These are phyloP conservation scores for Rhizophagus prolifer DNA, from an alignment of 192 early-diverging fungal species.

Conservation along the genomic window DNA sequence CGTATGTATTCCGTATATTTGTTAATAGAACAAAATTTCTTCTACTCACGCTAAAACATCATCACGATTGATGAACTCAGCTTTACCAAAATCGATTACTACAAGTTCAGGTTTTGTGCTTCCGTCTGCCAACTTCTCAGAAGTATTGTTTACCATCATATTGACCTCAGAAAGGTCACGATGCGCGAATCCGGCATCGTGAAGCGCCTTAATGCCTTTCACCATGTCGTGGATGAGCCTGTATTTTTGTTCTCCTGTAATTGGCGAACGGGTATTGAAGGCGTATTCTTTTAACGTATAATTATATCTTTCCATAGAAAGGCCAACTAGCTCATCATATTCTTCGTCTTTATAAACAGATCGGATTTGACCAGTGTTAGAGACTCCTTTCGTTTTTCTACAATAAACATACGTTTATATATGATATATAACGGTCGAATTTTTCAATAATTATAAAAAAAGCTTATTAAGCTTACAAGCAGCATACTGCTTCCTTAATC, in stretches of 20 bases:
- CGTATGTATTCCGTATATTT: neutral
- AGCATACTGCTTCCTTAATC: slow-evolving; percentile 57
- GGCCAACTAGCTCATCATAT: slow-evolving; percentile 53
- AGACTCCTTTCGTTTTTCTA: slow-evolving; percentile 44
- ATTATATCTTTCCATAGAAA: slow-evolving; percentile 60
- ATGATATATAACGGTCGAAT: neutral
- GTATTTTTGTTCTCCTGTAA: slow-evolving; percentile 56
- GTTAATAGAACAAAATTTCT: slow-evolving; percentile 19
- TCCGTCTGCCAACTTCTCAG: slow-evolving; percentile 46
- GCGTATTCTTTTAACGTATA: slow-evolving; percentile 57
- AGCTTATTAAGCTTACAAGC: slow-evolving; percentile 43
- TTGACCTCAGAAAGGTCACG: slow-evolving; percentile 61
- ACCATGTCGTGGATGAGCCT: slow-evolving; percentile 53
- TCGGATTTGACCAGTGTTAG: slow-evolving; percentile 55
- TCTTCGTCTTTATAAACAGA: slow-evolving; percentile 51
- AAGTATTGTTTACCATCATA: slow-evolving; percentile 55
- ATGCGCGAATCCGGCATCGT: slow-evolving; percentile 55
- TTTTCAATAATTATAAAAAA: neutral
- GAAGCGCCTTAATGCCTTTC: slow-evolving; percentile 50
- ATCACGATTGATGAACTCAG: slow-evolving; percentile 48
- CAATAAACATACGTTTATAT: neutral
- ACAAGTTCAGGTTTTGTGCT: slow-evolving; percentile 45
- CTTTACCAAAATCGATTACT: slow-evolving; percentile 64
- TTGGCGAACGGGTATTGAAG: slow-evolving; percentile 51
- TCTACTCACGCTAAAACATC: slow-evolving; percentile 53